These are phyloP conservation scores for Podila minutissima DNA, from an alignment of 192 early-diverging fungal genomes.

Conservation along the genomic window DNA sequence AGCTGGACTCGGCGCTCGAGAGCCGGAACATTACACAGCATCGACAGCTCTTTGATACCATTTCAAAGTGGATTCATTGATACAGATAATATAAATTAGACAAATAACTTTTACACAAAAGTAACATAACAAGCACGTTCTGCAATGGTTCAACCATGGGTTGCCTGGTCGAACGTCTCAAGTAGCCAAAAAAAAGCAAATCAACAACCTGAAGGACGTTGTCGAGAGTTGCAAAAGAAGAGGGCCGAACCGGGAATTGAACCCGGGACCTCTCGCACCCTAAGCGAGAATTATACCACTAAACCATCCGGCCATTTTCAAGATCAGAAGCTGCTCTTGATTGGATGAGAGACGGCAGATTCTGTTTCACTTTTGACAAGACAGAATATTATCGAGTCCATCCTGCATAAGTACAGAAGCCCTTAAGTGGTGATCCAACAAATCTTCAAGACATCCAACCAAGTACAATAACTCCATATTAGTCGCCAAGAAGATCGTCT, in stretches of 20 bases:
- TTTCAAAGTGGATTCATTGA: conserved; percentile 22
- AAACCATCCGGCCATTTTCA: not conserved
- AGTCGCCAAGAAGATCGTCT: no score
- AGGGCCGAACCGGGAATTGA: conserved; percentile 23
- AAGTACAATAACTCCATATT: no score
- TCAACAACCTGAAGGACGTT: no score
- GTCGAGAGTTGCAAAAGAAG: not conserved
- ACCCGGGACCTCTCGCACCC: conserved; percentile 9
- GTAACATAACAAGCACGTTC: not conserved
- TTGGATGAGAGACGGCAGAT: no score
- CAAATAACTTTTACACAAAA: no score
- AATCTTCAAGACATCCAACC: no score
- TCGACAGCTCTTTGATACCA: conserved; percentile 7
- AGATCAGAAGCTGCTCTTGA: not conserved
- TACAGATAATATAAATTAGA: not conserved
- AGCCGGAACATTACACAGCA: conserved; percentile 31
- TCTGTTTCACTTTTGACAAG: no score
- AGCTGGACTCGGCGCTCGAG: conserved; percentile 11
- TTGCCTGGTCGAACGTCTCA: not conserved
- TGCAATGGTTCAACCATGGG: not conserved
- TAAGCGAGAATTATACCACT: conserved; percentile 6
- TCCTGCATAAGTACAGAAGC: no score
- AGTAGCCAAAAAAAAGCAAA: not conserved
- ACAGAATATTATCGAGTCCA: no score
- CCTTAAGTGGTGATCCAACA: no score